A percentile compares a stretch with the other conserved stretches of the same genome.
These are phyloP conservation scores for Euphorbia lathyris DNA, from an alignment of 345 rosid genomes.

Conservation along the genomic window DNA sequence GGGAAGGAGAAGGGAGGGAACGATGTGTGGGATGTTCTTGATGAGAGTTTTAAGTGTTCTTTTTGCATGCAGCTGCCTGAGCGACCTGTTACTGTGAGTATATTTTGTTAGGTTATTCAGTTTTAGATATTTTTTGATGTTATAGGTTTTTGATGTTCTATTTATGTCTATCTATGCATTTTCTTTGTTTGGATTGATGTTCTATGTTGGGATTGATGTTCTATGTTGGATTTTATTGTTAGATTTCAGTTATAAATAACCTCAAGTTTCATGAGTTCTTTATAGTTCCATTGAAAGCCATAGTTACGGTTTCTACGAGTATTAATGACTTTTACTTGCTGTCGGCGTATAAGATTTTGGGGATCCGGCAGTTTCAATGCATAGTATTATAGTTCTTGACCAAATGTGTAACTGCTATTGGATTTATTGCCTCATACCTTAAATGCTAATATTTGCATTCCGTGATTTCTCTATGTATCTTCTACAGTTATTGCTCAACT, in stretches of 20 bases:
- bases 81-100: constrained; percentile 69
- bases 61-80: constrained; percentile 60
- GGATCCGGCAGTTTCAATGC: background rate
- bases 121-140: background rate
- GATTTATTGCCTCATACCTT: background rate
- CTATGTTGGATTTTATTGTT: background rate
- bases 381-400: background rate
- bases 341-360: background rate
- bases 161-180: background rate
- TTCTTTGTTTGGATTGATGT: background rate
- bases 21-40: constrained; percentile 36
- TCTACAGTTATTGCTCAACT: too few relatives aligned
- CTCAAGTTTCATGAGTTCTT: background rate
- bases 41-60: constrained; percentile 43
- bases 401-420: background rate
- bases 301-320: background rate
- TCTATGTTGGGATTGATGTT: background rate
- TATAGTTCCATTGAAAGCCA: background rate
- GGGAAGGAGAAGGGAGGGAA: constrained; percentile 6
- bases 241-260: background rate
- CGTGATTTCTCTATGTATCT: background rate
- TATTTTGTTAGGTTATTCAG: background rate
- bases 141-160: background rate
- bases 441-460: background rate
- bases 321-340: background rate